Evolutionary conservation across 345 rosid genomes (phyloP), one percentile per base, ranked within the genome.

Genomic region (Lepidium africanum): DNA sequence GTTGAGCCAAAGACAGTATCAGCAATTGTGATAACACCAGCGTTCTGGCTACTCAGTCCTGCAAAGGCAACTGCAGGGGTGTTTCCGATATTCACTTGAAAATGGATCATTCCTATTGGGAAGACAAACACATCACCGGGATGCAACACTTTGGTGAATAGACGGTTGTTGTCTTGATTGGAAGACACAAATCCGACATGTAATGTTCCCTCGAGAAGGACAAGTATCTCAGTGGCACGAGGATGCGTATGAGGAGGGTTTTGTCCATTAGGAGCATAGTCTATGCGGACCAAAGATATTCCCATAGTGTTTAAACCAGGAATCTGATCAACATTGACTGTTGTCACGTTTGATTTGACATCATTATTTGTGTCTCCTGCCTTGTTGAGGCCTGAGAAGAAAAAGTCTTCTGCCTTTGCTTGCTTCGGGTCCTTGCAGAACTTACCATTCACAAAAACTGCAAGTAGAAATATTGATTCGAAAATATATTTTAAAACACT

Each of bases 111-210:
- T 49, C 78, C 79, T 0, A 75, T 47, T 2, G 85, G 85, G 48
- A 82, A 82, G 50, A 82, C 85, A 40, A 82, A 79, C 2, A 79
- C 81, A 10, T 82, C 85, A 48, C 85, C 85, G 0, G 85, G 85
- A 10, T 81, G 64, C 17, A 81, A 69, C 38, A 79, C 77, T 64
- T 79, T 82, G 2, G 81, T 53, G 69, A 81, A 65, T 51, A 81
- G 59, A 16, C 72, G 58, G 19, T 76, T 70, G 43, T 76, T 71
- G 72, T 76, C 74, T 64, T 76, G 79, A 62, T 76, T 65, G 17
- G 81, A 70, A 10, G 78, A 19, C 1, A 76, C 78, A 45, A 80
- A 80, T 1, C 83, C 81, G 14, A 69, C 81, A 21, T 69, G 67
- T 27, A 77, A 76, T 2, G 67, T 73, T 55, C 80, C 82, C 60